Percentiles rank a stretch among this genome's conserved stretches.
phyloP scores from a whole-genome alignment of 805 yeast species.

The Cyberlindnera nakhonratchasimensis region DNA sequence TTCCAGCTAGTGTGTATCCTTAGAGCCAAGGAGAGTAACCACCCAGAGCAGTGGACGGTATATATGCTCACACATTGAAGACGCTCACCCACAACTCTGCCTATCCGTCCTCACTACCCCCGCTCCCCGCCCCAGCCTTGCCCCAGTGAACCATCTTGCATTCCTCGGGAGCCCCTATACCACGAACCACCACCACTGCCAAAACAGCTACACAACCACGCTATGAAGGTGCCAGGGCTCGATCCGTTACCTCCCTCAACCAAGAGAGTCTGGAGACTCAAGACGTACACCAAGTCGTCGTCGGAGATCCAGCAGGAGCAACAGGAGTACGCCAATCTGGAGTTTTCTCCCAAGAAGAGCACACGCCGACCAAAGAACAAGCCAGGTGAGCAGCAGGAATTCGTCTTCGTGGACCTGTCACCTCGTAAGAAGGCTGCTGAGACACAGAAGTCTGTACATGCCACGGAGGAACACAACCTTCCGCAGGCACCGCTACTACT shows the following conservation, averaged over 20 bases:
- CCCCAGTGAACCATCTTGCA: too few relatives aligned
- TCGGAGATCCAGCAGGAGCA: conserved; percentile 26
- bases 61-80: too few relatives aligned
- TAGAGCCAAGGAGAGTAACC: too few relatives aligned
- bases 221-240: conserved; percentile 3
- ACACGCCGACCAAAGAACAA: conserved; percentile 27
- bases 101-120: too few relatives aligned
- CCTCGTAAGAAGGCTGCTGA: conserved; percentile 24
- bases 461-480: not conserved
- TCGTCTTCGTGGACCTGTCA: conserved; percentile 29
- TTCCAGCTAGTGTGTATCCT: too few relatives aligned
- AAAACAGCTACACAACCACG: too few relatives aligned
- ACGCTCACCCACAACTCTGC: too few relatives aligned
- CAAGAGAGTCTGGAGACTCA: conserved; percentile 29
- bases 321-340: conserved; percentile 23
- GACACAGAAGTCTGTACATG: not conserved
- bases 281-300: conserved; percentile 23
- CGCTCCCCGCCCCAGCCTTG: too few relatives aligned
- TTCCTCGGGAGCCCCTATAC: too few relatives aligned
- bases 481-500: conserved; percentile 2
- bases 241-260: conserved; percentile 16
- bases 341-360: conserved; percentile 26
- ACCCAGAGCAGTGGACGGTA: too few relatives aligned
- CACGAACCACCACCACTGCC: too few relatives aligned
- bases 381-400: conserved; percentile 28